These are phyloP conservation scores for Byssochlamys sp. DNA, from an alignment of 2,329 filamentous ascomycete genomes.

Conservation along the genomic window DNA sequence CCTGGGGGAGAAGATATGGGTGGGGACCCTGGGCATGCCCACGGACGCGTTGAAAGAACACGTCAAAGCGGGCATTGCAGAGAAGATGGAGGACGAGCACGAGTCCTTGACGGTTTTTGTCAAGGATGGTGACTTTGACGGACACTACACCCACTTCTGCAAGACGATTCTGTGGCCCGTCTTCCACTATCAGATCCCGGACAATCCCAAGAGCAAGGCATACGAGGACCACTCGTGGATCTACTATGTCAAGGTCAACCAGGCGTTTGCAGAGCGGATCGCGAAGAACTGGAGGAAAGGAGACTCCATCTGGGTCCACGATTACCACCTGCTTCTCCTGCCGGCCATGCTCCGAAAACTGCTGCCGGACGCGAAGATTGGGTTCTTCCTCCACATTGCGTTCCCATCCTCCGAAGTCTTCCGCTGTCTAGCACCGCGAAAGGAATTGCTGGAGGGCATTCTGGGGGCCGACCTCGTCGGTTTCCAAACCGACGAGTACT, in stretches of 20 bases:
- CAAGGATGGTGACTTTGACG: constrained; percentile 84
- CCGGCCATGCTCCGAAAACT: constrained; percentile 82
- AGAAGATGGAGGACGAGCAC: constrained; percentile 68
- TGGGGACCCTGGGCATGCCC: constrained; percentile 87
- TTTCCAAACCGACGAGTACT: constrained; percentile 89
- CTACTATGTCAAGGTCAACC: constrained; percentile 85
- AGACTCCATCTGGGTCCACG: constrained; percentile 88
- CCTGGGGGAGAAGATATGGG: constrained; percentile 70
- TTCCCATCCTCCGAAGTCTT: constrained; percentile 97
- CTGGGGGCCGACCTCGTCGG: constrained; percentile 84
- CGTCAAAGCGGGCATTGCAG: constrained; percentile 73
- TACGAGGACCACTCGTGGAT: constrained; percentile 96
- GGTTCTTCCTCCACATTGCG: constrained; percentile 88
- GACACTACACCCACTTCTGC: constrained; percentile 91
- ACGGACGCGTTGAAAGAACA: constrained; percentile 71
- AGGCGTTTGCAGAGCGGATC: constrained; percentile 84
- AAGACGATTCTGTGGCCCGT: constrained; percentile 97
- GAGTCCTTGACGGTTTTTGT: constrained; percentile 77
- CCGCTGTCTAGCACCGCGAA: constrained; percentile 76
- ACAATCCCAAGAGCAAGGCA: constrained; percentile 95
- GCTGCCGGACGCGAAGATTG: constrained; percentile 80
- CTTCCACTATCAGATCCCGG: constrained; percentile 95
- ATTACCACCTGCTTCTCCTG: constrained; percentile 85
- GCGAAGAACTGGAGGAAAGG: constrained; percentile 86
- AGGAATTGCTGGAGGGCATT: constrained; percentile 81